phyloP scores from a whole-genome alignment of 305 asterid genomes.

The Lippia alba region DNA sequence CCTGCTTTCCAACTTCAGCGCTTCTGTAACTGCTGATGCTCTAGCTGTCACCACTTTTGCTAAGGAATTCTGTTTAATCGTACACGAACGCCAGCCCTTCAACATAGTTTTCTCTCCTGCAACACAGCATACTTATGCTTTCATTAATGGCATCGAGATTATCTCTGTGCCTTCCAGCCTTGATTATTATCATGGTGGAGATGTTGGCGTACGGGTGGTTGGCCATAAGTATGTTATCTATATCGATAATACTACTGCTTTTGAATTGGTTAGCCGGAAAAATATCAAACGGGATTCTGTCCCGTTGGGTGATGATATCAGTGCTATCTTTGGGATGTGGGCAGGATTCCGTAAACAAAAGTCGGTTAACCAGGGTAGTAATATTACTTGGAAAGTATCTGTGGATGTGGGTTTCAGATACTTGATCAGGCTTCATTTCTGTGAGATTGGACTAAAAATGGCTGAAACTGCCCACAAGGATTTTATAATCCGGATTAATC shows the following conservation, averaged over 20 bases:
- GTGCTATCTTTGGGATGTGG: slow-evolving; percentile 42
- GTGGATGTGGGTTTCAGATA: slow-evolving; percentile 62
- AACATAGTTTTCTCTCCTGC: slow-evolving; percentile 40
- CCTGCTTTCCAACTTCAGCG: slow-evolving; percentile 49
- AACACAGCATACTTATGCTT: slow-evolving; percentile 36
- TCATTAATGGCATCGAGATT: slow-evolving; percentile 56
- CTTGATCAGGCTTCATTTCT: slow-evolving; percentile 55
- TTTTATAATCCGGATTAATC: slow-evolving; percentile 37
- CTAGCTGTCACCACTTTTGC: slow-evolving; percentile 34
- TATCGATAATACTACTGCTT: slow-evolving; percentile 46
- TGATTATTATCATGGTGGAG: slow-evolving; percentile 44
- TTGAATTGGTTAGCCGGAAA: slow-evolving; percentile 44
- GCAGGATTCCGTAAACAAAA: slow-evolving; percentile 13
- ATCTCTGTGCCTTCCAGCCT: slow-evolving; percentile 42
- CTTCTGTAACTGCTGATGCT: slow-evolving; percentile 48
- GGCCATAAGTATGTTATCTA: slow-evolving; percentile 41
- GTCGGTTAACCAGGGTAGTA: slow-evolving; percentile 15
- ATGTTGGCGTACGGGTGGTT: slow-evolving; percentile 43
- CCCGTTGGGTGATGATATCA: slow-evolving; percentile 28
- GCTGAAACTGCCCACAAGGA: slow-evolving; percentile 24
- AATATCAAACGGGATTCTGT: slow-evolving; percentile 35
- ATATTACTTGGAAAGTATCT: slow-evolving; percentile 40
- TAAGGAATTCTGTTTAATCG: slow-evolving; percentile 44
- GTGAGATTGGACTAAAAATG: slow-evolving; percentile 36
- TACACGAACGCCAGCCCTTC: slow-evolving; percentile 31